phyloP scores from a whole-genome alignment of 139 green algal genomes.

The Chlamydomonas applanata region DNA sequence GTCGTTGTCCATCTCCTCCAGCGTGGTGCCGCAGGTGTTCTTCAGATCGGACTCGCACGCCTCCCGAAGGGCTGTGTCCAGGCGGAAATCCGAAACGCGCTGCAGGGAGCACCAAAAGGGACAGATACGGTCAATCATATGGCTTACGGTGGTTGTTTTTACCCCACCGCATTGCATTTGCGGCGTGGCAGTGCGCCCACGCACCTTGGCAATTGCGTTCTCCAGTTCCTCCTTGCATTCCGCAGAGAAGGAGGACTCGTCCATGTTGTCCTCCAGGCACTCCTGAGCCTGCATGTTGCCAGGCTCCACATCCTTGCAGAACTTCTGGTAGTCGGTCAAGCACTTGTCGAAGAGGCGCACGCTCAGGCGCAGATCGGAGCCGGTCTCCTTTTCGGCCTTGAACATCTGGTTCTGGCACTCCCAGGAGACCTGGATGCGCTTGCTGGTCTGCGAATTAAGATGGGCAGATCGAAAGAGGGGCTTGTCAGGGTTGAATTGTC shows the following conservation, averaged over 20 bases:
- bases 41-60: slow-evolving; percentile 48
- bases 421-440: slow-evolving; percentile 52
- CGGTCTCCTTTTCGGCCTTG: slow-evolving; percentile 71
- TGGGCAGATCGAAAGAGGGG: background rate
- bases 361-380: slow-evolving; percentile 76
- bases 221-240: slow-evolving; percentile 71
- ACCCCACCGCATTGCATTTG: too few species aligned
- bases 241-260: slow-evolving; percentile 50
- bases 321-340: slow-evolving; percentile 67
- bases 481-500: background rate
- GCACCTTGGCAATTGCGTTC: slow-evolving; percentile 52
- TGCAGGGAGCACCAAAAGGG: background rate
- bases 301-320: slow-evolving; percentile 69
- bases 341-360: slow-evolving; percentile 65
- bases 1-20: slow-evolving; percentile 51
- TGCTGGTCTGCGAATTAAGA: slow-evolving; percentile 35
- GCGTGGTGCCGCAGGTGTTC: slow-evolving; percentile 35
- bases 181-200: background rate
- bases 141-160: too few species aligned
- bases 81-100: slow-evolving; percentile 53
- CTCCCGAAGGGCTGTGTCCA: slow-evolving; percentile 59
- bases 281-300: slow-evolving; percentile 63
- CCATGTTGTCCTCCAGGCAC: slow-evolving; percentile 73
- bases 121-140: background rate
- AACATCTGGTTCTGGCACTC: slow-evolving; percentile 79